phyloP scores from a whole-genome alignment of 805 yeast species.

The Kazachstania taianensis region DNA sequence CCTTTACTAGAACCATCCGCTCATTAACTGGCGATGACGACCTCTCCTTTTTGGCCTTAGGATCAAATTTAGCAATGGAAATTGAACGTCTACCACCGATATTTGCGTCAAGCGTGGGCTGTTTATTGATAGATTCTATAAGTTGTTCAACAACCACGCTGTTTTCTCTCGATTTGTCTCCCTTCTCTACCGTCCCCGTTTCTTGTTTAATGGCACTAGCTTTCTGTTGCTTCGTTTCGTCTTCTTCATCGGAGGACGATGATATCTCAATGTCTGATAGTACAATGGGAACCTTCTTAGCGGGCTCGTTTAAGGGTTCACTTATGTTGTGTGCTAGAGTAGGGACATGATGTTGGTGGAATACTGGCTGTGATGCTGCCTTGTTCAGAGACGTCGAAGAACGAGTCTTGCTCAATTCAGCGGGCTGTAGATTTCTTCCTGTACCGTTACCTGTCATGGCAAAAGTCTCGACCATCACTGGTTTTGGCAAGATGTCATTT shows the following conservation, averaged over 20 bases:
- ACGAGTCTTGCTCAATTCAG: constrained; percentile 1
- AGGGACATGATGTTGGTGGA: not conserved
- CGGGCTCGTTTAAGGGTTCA: no score
- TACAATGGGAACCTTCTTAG: not conserved
- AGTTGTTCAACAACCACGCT: constrained; percentile 6
- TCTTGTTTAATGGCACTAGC: no score
- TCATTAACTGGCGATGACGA: not conserved
- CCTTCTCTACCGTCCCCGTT: not conserved
- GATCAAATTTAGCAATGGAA: constrained; percentile 2
- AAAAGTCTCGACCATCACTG: not conserved
- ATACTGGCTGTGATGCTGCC: not conserved
- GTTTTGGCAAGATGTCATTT: not conserved
- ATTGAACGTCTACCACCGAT: constrained; percentile 3
- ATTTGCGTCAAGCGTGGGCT: constrained; percentile 3
- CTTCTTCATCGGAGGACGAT: constrained; percentile 5
- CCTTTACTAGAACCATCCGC: not conserved
- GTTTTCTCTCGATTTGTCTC: not conserved
- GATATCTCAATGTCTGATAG: constrained; percentile 1
- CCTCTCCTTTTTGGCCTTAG: not conserved
- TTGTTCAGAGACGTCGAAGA: not conserved
- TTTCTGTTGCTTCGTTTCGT: no score
- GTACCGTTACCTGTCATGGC: constrained; percentile 1
- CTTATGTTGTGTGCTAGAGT: no score
- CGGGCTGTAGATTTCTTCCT: not conserved
- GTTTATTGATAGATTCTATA: constrained; percentile 8